These are phyloP conservation scores for Fragosphaeria purpurea DNA, from an alignment of 2,329 filamentous ascomycete species.

Conservation along the genomic window DNA sequence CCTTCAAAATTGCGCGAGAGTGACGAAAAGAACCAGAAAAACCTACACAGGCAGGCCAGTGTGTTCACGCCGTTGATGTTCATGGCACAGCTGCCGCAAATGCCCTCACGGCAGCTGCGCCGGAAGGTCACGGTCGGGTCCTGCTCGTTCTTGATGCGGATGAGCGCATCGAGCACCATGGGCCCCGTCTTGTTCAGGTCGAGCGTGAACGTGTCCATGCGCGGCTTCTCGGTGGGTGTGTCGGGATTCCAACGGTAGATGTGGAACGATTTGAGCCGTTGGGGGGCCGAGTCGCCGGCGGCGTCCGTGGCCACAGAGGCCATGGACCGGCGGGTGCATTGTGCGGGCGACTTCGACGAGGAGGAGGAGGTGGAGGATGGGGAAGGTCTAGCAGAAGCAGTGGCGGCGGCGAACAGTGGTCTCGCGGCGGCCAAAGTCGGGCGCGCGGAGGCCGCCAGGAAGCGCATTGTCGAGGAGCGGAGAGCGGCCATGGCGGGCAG, in stretches of 20 bases:
- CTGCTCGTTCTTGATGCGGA: constrained; percentile 98
- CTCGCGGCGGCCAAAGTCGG: constrained; percentile 3
- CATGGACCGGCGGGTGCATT: constrained; percentile 33
- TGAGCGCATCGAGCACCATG: constrained; percentile 94
- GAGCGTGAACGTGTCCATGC: constrained; percentile 89
- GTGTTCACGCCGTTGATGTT: constrained; percentile 99
- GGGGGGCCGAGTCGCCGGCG: constrained; percentile 39
- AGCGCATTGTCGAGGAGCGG: constrained; percentile 45
- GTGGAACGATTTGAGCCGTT: constrained; percentile 85
- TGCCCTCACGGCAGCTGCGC: constrained; percentile 92
- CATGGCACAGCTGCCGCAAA: constrained; percentile 98
- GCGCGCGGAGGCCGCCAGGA: constrained; percentile 26
- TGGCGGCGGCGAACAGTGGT: neutral
- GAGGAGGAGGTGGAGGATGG: constrained; percentile 19
- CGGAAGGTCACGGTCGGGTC: constrained; percentile 96
- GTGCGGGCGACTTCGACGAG: constrained; percentile 18
- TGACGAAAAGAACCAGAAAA: neutral
- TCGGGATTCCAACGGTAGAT: constrained; percentile 99
- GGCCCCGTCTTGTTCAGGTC: constrained; percentile 98
- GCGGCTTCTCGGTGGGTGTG: constrained; percentile 80
- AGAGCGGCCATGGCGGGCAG: constrained; percentile 46
- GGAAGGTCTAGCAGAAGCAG: neutral
- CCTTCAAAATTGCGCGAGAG: too few relatives aligned
- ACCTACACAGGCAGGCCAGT: constrained; percentile 87
- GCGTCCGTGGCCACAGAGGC: constrained; percentile 38